These are phyloP conservation scores for Eucalyptus rudis DNA, from an alignment of 345 rosid genomes.

Conservation along the genomic window DNA sequence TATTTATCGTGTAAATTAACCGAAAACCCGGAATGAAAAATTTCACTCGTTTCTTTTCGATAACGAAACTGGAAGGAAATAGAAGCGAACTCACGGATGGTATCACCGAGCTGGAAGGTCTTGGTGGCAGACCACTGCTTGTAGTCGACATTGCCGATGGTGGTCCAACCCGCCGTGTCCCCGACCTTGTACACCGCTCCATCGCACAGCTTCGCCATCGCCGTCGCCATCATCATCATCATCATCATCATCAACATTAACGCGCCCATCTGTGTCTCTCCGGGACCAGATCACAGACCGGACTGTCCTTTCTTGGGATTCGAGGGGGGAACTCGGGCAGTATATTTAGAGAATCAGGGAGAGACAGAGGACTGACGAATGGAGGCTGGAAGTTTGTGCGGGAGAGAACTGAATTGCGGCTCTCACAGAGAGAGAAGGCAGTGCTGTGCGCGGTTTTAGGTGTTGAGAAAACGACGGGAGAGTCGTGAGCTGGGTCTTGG, in stretches of 20 bases:
- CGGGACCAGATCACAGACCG: neutral
- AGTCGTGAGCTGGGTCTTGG: neutral
- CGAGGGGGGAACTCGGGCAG: neutral
- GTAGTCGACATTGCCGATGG: slow-evolving; percentile 74
- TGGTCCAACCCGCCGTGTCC: slow-evolving; percentile 87
- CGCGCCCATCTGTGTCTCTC: neutral
- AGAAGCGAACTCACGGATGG: slow-evolving; percentile 33
- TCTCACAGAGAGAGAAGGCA: neutral
- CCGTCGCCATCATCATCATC: slow-evolving; percentile 1
- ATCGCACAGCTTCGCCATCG: slow-evolving; percentile 2
- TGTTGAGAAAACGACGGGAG: neutral
- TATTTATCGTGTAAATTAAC: neutral
- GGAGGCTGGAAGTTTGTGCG: neutral
- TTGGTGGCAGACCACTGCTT: slow-evolving; percentile 74
- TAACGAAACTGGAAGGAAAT: neutral
- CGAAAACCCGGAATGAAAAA: neutral
- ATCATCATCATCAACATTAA: neutral
- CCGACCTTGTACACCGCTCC: slow-evolving; percentile 76
- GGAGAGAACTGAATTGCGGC: neutral
- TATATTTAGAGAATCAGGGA: neutral
- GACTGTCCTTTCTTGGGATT: neutral
- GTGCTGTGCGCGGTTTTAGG: neutral
- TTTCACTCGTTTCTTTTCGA: neutral
- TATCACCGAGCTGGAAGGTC: slow-evolving; percentile 66
- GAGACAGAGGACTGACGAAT: neutral